These are phyloP conservation scores for Aquanectria penicillioides DNA, from an alignment of 2,329 filamentous ascomycete genomes.

Conservation along the genomic window DNA sequence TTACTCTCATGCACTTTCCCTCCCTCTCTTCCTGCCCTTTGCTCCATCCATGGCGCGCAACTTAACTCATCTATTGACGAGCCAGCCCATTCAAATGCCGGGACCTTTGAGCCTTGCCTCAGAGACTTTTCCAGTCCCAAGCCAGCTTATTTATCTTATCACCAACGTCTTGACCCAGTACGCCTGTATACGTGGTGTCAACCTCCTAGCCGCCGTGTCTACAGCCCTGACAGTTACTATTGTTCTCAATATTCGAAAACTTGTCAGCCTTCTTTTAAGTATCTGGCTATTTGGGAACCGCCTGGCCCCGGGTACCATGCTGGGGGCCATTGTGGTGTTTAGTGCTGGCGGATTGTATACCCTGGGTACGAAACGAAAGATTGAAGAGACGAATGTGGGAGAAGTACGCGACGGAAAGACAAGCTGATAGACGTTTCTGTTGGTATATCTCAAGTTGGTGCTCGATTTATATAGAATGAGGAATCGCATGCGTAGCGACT, in stretches of 20 bases:
- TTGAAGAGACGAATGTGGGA: conserved; percentile 20
- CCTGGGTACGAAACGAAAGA: conserved; percentile 65
- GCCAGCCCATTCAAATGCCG: conserved; percentile 62
- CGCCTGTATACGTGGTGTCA: conserved; percentile 94
- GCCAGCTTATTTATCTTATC: conserved; percentile 75
- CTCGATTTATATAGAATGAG: conserved; percentile 19
- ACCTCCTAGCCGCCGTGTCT: conserved; percentile 87
- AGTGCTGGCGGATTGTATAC: conserved; percentile 91
- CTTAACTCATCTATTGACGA: conserved; percentile 70
- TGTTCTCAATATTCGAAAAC: conserved; percentile 92
- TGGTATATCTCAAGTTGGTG: background rate
- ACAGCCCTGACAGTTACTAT: conserved; percentile 96
- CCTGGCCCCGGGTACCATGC: conserved; percentile 77
- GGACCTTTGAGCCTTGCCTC: conserved; percentile 29
- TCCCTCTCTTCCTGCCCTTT: conserved; percentile 81
- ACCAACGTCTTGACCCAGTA: conserved; percentile 92
- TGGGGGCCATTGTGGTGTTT: conserved; percentile 89
- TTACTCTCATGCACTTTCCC: conserved; percentile 82
- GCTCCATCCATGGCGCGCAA: conserved; percentile 71
- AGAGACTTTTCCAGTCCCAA: conserved; percentile 58
- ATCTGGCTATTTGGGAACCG: conserved; percentile 95
- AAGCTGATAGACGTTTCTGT: conserved; percentile 19
- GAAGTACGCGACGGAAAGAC: conserved; percentile 28
- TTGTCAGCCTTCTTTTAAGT: conserved; percentile 89
- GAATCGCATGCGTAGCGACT: conserved; percentile 6